Conservation (phyloP, 2,329 filamentous ascomycete genomes). For the Neophaeococcomyces aloes region DNA sequence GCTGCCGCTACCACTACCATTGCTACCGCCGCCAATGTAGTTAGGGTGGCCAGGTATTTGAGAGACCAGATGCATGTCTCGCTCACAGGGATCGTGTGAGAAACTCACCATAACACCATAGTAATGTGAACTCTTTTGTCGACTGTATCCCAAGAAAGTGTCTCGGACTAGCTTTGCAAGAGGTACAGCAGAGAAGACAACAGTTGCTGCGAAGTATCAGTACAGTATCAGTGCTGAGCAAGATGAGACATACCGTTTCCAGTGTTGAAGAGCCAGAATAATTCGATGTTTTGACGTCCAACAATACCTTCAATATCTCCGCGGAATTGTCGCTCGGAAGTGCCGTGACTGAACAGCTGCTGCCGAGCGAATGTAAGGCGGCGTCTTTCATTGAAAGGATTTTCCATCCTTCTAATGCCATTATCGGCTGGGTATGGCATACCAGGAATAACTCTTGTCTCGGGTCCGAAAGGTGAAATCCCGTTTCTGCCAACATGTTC, state of each 20-base stretch:
- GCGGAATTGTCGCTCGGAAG: conserved; percentile 28
- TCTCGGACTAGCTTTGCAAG: conserved; percentile 28
- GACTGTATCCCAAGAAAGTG: conserved; percentile 25
- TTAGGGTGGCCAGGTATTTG: conserved; percentile 13
- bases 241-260: conserved; percentile 29
- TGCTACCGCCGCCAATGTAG: conserved; percentile 1
- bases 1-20: not conserved
- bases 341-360: conserved; percentile 28
- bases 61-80: conserved; percentile 26
- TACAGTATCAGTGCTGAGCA: not conserved
- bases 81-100: conserved; percentile 33
- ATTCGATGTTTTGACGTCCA: conserved; percentile 29
- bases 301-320: conserved; percentile 26
- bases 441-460: conserved; percentile 24
- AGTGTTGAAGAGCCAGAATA: conserved; percentile 34
- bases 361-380: conserved; percentile 33
- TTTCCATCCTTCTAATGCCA: conserved; percentile 28
- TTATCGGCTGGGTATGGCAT: conserved; percentile 27
- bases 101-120: conserved; percentile 28
- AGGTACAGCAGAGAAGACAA: conserved; percentile 29
- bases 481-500: conserved; percentile 24
- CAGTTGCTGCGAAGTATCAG: conserved; percentile 25
- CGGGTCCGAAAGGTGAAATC: conserved; percentile 27
- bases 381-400: conserved; percentile 29
- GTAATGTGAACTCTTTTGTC: conserved; percentile 23